Base-by-base conservation (phyloP, 2,329 filamentous ascomycete genomes). In the Ceratocystis diversiconidia region DNA sequence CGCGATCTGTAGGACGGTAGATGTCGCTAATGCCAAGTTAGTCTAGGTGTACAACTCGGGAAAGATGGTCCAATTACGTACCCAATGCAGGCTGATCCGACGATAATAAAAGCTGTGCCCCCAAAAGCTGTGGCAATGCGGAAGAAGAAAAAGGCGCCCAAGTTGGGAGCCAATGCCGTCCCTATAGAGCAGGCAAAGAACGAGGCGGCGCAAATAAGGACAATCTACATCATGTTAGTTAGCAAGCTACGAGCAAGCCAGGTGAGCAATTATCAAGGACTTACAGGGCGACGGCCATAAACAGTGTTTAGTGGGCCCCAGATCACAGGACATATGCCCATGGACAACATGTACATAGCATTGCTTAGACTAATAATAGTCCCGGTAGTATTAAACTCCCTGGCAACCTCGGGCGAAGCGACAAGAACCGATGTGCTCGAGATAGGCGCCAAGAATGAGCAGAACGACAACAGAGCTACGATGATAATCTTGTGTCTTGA, bases 401-500 rank as follows among this genome's bases (percentile, higher is more conserved):
- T 73, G 1, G 87, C 87, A 4, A 92, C 85, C 73, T 92, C 88
- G 1, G 88, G 88, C 1, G 87, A 83, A 1, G 88, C 89, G 1
- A 87, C 81, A 12, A 92, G 75, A 7, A 92, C 83, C 0, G 86
- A 85, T 0, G 88, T 92, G 48, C 85, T 89, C 2, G 85, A 87
- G 28, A 90, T 82, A 0, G 89, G 89, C 0, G 89, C 85, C 57
- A 92, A 77, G 69, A 92, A 90, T 30, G 86, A 84, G 74, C 87
- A 90, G 72, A 86, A 89, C 0, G 87, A 86, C 63, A 92, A 75
- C 5, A 91, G 80, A 8, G 78, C 76, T 17, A 90, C 85, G 63
- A 92, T 88, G 68, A 84, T 71, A 2, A 79, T 72, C 74, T 92
- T 94, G 50, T 85, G 81, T 17, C 76, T 75, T 2, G 75, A 74